Base-by-base conservation (phyloP, 2,329 filamentous ascomycete genomes). In the Claviceps cyperi region DNA sequence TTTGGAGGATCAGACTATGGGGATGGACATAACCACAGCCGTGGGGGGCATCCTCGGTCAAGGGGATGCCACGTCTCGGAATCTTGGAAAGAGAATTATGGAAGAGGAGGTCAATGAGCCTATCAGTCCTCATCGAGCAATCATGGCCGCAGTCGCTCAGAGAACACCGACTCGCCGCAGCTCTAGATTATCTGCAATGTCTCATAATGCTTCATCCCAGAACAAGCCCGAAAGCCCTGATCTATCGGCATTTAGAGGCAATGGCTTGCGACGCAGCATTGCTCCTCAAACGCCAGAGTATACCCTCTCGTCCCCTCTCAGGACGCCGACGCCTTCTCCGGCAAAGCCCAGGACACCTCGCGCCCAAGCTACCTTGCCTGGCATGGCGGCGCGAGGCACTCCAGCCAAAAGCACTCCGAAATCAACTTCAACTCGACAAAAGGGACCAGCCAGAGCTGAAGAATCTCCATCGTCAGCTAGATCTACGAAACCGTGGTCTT, bases 1-100 rank as follows among this genome's bases (percentile, higher is more conserved):
- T 7, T 36, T 49, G 15, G 49, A 51, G 17, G 54, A 59, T 9
- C 57, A 65, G 47, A 80, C 77, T 1, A 71, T 76, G 61, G 78
- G 73, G 1, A 85, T 86, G 81, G 81, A 85, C 44, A 78, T 85
- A 61, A 85, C 82, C 2, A 71, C 71, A 44, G 77, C 75, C 5
- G 69, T 84, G 45, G 82, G 83, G 9, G 71, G 73, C 8, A 85
- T 87, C 47, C 67, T 84, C 60, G 62, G 53, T 22, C 61, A 57
- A 36, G 56, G 49, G n/a, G 51, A 69, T 63, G 54, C 55, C 9
- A 55, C 51, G n/a, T 58, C 58, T 8, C 59, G 59, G 37, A 54
- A 66, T 55, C 59, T 64, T 37, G 77, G 73, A 8, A 81, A 77
- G 59, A 70, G 71, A 45, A 61, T 77, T 13, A 78, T 81, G 76